These are phyloP conservation scores for Eutrema japonicum DNA, from an alignment of 345 rosid species.

Conservation along the genomic window DNA sequence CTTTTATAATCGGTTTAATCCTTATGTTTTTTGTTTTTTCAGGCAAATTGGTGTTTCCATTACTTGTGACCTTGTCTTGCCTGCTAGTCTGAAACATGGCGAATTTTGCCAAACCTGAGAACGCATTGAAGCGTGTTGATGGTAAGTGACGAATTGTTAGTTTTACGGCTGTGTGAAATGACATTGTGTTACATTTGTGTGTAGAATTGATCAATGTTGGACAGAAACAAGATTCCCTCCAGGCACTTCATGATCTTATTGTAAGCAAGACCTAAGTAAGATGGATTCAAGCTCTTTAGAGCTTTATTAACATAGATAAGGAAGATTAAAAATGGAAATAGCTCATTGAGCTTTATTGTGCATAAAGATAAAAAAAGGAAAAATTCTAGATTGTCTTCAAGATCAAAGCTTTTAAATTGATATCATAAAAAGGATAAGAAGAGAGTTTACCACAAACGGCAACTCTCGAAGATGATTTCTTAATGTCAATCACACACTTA, in stretches of 20 bases:
- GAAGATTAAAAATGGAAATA: no score
- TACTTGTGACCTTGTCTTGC: slow-evolving; percentile 10
- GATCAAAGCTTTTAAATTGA: no score
- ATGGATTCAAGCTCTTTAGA: no score
- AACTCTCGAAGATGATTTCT: no score
- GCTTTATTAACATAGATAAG: no score
- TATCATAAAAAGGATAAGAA: no score
- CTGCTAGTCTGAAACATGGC: slow-evolving; percentile 55
- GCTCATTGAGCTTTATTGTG: no score
- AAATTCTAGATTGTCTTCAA: no score
- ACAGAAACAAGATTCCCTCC: slow-evolving; percentile 95
- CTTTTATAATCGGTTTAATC: not conserved
- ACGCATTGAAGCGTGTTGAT: slow-evolving; percentile 92
- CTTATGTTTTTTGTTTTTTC: not conserved
- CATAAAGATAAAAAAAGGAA: no score
- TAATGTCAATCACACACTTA: no score
- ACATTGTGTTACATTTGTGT: slow-evolving; percentile 25
- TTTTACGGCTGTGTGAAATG: slow-evolving; percentile 19
- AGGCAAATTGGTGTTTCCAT: slow-evolving; percentile 29
- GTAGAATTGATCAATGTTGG: slow-evolving; percentile 96
- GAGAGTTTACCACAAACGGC: no score
- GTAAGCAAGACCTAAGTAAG: no score
- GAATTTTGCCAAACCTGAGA: slow-evolving; percentile 82
- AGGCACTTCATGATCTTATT: slow-evolving; percentile 86
- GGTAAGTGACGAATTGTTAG: slow-evolving; percentile 49